Conservation (phyloP, 1,284 basidiomycete genomes). For the Somion occarium region DNA sequence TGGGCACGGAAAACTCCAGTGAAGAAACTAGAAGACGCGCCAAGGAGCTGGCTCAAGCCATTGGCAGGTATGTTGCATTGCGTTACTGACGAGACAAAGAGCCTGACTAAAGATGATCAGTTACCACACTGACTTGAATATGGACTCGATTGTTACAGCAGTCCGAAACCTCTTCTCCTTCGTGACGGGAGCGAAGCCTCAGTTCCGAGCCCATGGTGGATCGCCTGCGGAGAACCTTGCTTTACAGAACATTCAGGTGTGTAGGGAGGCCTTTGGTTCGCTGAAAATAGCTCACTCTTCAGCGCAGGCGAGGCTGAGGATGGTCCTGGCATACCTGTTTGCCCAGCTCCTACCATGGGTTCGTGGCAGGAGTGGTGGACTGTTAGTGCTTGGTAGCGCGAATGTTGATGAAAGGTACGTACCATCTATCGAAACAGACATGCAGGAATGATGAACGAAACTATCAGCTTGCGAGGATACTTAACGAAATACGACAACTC, state of each 20-base stretch:
- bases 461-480: constrained; percentile 87
- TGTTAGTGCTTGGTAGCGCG: constrained; percentile 93
- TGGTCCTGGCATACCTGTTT: constrained; percentile 97
- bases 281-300: constrained; percentile 2
- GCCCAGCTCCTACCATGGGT: constrained; percentile 96
- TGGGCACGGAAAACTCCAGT: constrained; percentile 97
- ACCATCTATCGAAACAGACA: too few species aligned
- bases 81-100: background rate
- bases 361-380: constrained; percentile 76
- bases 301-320: constrained; percentile 80
- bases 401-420: constrained; percentile 93
- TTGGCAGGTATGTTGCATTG: constrained; percentile 66
- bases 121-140: constrained; percentile 94
- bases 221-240: constrained; percentile 89
- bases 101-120: too few species aligned
- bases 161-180: constrained; percentile 80
- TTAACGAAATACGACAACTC: constrained; percentile 97
- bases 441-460: too few species aligned
- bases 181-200: constrained; percentile 81
- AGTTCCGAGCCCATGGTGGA: constrained; percentile 89
- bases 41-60: constrained; percentile 80
- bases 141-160: constrained; percentile 88
- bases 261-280: constrained; percentile 8
- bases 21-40: constrained; percentile 84
- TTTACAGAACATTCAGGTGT: constrained; percentile 93